phyloP scores from a whole-genome alignment of 78 protist genomes.

The Dictyostelium firmibasis region DNA sequence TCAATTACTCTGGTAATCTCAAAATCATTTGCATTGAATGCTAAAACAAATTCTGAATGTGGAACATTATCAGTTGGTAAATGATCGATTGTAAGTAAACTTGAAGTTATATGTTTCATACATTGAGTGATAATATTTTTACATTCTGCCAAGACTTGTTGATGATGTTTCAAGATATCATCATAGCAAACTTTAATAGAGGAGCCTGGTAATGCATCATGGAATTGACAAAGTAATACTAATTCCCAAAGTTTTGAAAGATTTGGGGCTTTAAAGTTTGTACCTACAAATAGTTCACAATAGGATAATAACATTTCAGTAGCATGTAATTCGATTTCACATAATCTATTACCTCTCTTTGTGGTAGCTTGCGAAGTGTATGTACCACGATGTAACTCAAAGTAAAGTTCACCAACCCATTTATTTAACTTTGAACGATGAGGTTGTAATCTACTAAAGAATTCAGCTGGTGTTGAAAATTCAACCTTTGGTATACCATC shows the following conservation, averaged over 20 bases:
- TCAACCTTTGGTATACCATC: slow-evolving; percentile 69
- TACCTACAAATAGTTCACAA: neutral
- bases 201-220: slow-evolving; percentile 91
- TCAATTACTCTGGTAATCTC: slow-evolving; percentile 12
- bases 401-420: slow-evolving; percentile 87
- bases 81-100: neutral
- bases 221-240: slow-evolving; percentile 88
- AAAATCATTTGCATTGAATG: slow-evolving; percentile 47
- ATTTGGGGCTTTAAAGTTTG: neutral
- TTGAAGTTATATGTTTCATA: neutral
- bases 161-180: slow-evolving; percentile 58
- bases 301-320: slow-evolving; percentile 51
- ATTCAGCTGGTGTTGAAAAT: slow-evolving; percentile 29
- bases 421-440: slow-evolving; percentile 25
- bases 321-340: slow-evolving; percentile 77
- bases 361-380: slow-evolving; percentile 85
- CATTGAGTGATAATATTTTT: neutral
- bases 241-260: slow-evolving; percentile 75
- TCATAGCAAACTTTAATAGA: slow-evolving; percentile 76
- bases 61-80: neutral
- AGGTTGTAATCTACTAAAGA: slow-evolving; percentile 32
- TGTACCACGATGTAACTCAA: slow-evolving; percentile 93
- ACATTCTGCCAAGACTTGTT: slow-evolving; percentile 17
- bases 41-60: neutral
- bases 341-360: slow-evolving; percentile 79